Evolutionary conservation across 1,284 basidiomycete genomes (phyloP).

Genomic region (Thelephora terrestris): DNA sequence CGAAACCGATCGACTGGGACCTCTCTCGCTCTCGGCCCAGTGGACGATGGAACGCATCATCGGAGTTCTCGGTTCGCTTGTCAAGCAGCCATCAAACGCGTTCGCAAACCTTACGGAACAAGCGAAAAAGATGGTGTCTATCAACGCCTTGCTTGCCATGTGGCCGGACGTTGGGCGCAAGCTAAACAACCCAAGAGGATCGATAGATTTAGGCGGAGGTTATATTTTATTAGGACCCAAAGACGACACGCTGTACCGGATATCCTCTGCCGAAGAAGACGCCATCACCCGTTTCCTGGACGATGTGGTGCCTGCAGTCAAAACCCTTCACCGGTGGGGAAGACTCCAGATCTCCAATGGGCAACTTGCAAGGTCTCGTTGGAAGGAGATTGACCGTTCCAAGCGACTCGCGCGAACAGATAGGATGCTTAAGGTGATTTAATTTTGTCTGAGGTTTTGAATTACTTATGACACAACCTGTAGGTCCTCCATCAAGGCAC

Average conservation of each 20-base stretch:
- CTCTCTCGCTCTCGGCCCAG: constrained; percentile 10
- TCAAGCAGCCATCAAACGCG: constrained; percentile 14
- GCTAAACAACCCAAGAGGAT: not conserved
- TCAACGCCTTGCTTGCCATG: constrained; percentile 13
- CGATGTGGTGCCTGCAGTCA: not conserved
- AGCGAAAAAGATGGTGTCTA: constrained; percentile 7
- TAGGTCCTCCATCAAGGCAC: constrained; percentile 6
- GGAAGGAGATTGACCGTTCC: constrained; percentile 14
- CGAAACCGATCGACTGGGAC: constrained; percentile 19
- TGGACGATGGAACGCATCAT: constrained; percentile 19
- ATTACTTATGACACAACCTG: not conserved
- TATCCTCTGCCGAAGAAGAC: not conserved
- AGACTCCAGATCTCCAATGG: constrained; percentile 19
- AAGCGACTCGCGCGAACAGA: constrained; percentile 9
- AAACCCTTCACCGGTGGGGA: constrained; percentile 15
- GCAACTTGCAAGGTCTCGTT: constrained; percentile 18
- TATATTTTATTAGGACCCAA: constrained; percentile 3
- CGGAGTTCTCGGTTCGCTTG: constrained; percentile 14
- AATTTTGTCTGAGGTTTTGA: not conserved
- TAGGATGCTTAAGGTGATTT: constrained; percentile 18
- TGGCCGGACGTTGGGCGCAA: constrained; percentile 9
- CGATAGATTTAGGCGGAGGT: constrained; percentile 1
- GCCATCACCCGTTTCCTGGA: not conserved
- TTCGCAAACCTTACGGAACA: constrained; percentile 15
- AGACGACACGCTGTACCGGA: constrained; percentile 1